Base-by-base conservation (phyloP, 164 flowering plant genomes). In the Cinnamomum micranthum region DNA sequence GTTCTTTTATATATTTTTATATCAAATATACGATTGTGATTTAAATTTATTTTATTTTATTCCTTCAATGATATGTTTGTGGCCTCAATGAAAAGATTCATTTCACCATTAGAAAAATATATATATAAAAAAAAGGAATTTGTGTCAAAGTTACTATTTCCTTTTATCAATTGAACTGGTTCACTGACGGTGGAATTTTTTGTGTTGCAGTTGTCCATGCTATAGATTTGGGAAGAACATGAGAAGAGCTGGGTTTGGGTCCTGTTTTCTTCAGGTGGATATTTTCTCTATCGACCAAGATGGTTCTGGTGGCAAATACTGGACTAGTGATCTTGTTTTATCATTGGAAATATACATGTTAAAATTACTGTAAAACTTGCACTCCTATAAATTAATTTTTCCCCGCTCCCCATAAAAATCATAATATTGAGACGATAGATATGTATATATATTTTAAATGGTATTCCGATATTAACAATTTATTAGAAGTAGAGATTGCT, bases 151-250 rank as follows among this genome's bases (percentile, higher is more conserved):
- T 41, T 41, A 41, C 9, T 41, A 41, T 41, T 41, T 41, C 47
- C 47, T 59, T 64, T 63, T 22, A 19, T 63, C 10, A 2, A 22
- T 64, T 23, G 47, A 41, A 41, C 47, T 9, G 47, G 10, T 41
- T 41, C 47, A 41, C 10, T 41, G 47, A 41, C 47, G 10, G 62
- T 66, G n/a, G 68, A 41, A 20, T 76, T n/a, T 74, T 80, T 74
- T 77, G 64, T 25, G 65, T 73, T 82, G 84, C 93, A 94, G 98
- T 67, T 94, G 97, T 75, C 98, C 98, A 0, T 92, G 97, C 82
- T 91, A 88, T 76, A 88, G 94, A 85, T 94, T 92, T 76, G 98
- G 94, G 77, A 91, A 92, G 82, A 94, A 94, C 81, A 94, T 94
- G 98, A 77, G 84, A 73, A 82, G 96, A 81, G 91, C 95, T 77